These are phyloP conservation scores for Botrytis sinoallii DNA, from an alignment of 2,329 filamentous ascomycete genomes.

Conservation along the genomic window DNA sequence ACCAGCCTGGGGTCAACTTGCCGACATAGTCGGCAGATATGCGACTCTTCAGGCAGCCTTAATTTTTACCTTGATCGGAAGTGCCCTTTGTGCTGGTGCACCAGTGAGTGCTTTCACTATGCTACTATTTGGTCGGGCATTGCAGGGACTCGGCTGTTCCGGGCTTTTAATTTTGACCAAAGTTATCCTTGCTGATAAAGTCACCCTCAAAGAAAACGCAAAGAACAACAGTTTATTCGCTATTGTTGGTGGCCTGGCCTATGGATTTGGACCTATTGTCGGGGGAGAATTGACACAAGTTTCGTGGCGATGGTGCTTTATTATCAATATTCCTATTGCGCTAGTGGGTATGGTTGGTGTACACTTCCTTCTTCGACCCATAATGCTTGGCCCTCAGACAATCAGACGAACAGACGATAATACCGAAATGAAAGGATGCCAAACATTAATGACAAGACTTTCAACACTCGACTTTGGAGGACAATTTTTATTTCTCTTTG, in stretches of 20 bases:
- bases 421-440: conserved; percentile 37
- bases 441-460: conserved; percentile 42
- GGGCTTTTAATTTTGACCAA: conserved; percentile 60
- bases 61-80: conserved; percentile 57
- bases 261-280: conserved; percentile 55
- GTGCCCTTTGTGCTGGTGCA: conserved; percentile 58
- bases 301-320: conserved; percentile 67
- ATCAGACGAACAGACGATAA: conserved; percentile 44
- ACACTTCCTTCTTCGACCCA: conserved; percentile 55
- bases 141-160: conserved; percentile 61
- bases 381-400: conserved; percentile 52
- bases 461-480: conserved; percentile 56
- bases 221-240: conserved; percentile 62
- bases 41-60: conserved; percentile 55
- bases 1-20: conserved; percentile 61
- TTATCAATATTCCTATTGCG: conserved; percentile 57
- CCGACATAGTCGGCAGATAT: conserved; percentile 64
- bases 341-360: conserved; percentile 51
- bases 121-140: conserved; percentile 58
- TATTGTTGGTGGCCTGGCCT: conserved; percentile 57
- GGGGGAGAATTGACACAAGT: conserved; percentile 53
- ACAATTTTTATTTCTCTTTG: conserved; percentile 50
- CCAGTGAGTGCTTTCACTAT: conserved; percentile 53
- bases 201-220: conserved; percentile 58
- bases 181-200: conserved; percentile 63